These are phyloP conservation scores for Scleromitrula shiraiana DNA, from an alignment of 2,329 filamentous ascomycete species.

Conservation along the genomic window DNA sequence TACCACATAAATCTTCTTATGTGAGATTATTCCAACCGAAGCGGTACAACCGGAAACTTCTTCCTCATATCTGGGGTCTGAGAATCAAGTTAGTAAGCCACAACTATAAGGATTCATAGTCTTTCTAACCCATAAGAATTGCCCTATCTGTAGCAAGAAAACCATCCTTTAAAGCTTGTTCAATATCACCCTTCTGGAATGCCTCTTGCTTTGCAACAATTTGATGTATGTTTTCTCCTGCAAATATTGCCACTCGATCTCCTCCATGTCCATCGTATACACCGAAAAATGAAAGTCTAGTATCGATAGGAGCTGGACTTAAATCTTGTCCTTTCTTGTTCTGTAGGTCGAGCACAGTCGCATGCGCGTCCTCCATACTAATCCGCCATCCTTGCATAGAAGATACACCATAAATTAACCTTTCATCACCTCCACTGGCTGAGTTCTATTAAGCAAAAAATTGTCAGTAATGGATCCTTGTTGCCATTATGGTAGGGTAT, in stretches of 20 bases:
- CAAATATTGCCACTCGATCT: slow-evolving; percentile 90
- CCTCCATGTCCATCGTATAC: slow-evolving; percentile 98
- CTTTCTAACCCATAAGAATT: slow-evolving; percentile 75
- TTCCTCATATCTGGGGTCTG: slow-evolving; percentile 94
- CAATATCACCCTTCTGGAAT: slow-evolving; percentile 84
- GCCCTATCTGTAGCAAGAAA: slow-evolving; percentile 94
- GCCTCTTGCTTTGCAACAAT: slow-evolving; percentile 93
- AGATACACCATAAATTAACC: slow-evolving; percentile 86
- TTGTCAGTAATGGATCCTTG: slow-evolving; percentile 11
- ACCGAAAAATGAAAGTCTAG: slow-evolving; percentile 88
- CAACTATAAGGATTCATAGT: neutral
- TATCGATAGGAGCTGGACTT: slow-evolving; percentile 51
- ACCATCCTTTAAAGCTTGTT: slow-evolving; percentile 93
- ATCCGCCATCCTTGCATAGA: slow-evolving; percentile 99
- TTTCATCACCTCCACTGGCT: slow-evolving; percentile 83
- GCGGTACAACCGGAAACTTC: slow-evolving; percentile 98
- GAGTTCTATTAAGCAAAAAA: slow-evolving; percentile 55
- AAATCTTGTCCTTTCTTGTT: slow-evolving; percentile 43
- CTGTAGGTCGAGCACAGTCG: slow-evolving; percentile 79
- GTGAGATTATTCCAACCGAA: slow-evolving; percentile 80
- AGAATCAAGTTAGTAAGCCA: slow-evolving; percentile 17
- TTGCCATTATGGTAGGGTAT: no score
- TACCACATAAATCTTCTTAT: slow-evolving; percentile 92
- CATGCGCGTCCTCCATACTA: slow-evolving; percentile 98
- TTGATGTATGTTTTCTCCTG: slow-evolving; percentile 85